Base-by-base conservation (phyloP, 129 eudicot species). In the Flaveria brownii region DNA sequence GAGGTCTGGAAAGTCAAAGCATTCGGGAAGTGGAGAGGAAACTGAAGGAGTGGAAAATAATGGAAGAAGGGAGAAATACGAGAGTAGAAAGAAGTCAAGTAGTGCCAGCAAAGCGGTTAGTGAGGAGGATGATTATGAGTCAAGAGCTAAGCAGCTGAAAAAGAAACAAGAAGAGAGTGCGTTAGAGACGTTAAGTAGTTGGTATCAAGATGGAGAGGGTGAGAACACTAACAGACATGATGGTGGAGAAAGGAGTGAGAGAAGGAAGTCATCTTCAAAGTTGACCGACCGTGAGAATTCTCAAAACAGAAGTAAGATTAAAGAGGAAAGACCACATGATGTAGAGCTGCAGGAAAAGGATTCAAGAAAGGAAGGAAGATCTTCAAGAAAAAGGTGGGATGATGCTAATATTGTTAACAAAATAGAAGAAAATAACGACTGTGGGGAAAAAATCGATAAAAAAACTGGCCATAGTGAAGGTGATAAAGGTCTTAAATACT, bases 131-230 rank as follows among this genome's bases (percentile, higher is more conserved):
- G 99, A 89, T 66, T 86, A 86, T 71, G 93, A 86, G 62, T 75
- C 81, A 50, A 82, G 88, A 18, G 76, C 91, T 42, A 83, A 83
- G 80, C 88, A 85, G 76, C 20, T 74, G 82, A 87, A 86, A 86
- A 91, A 83, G 84, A 89, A 84, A 78, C 84, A 82, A 76, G 97
- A 88, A 78, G 96, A 82, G 83, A 94, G 86, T 71, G 83, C 97
- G 25, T 73, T 94, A 45, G 97, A 94, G 63, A 76, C 82, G 11
- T 85, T 94, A 82, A 94, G 96, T 68, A 87, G 73, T 77, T 91
- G 93, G 96, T 94, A 94, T 84, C 85, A 84, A 51, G 99, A 94
- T 75, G 93, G 93, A 68, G 99, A 91, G 18, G 86, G 76, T 54
- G 93, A 91, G 39, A 84, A 74, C 62, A 83, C 76, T 49, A 84